These are phyloP conservation scores for Aspergillus sp. DNA, from an alignment of 2,329 filamentous ascomycete species.

Conservation along the genomic window DNA sequence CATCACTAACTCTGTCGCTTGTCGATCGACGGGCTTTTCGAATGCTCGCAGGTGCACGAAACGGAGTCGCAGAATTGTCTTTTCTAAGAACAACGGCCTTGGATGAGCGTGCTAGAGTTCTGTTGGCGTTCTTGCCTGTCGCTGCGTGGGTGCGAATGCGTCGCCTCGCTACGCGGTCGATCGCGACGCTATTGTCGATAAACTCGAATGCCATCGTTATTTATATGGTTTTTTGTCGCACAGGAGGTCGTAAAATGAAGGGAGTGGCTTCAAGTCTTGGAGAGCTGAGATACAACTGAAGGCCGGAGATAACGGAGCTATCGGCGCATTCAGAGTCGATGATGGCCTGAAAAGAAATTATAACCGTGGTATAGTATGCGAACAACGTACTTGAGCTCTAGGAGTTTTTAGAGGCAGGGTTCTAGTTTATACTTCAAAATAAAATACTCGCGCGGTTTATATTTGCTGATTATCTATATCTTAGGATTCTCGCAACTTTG, in stretches of 20 bases:
- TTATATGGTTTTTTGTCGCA: not conserved
- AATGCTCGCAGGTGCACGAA: not conserved
- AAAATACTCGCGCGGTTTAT: too few species aligned
- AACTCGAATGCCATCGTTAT: not conserved
- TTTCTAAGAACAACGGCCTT: not conserved
- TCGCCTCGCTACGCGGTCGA: not conserved
- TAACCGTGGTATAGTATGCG: too few species aligned
- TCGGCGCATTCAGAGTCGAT: not conserved
- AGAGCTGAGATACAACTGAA: not conserved
- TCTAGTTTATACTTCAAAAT: not conserved
- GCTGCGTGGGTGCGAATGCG: constrained; percentile 4
- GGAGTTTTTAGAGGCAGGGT: too few species aligned
- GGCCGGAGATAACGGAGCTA: constrained; percentile 5
- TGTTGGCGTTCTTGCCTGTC: constrained; percentile 5
- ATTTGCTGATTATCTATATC: too few species aligned
- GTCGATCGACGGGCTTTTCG: not conserved
- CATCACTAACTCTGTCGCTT: not conserved
- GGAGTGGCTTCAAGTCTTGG: not conserved
- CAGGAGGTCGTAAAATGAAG: too few species aligned
- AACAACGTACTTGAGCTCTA: too few species aligned
- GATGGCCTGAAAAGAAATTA: not conserved
- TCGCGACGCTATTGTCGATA: not conserved
- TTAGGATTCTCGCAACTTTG: too few species aligned
- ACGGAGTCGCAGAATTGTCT: not conserved
- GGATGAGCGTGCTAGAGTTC: not conserved